These are phyloP conservation scores for Metschnikowia drakensbergensis DNA, from an alignment of 805 yeast genomes.

Conservation along the genomic window DNA sequence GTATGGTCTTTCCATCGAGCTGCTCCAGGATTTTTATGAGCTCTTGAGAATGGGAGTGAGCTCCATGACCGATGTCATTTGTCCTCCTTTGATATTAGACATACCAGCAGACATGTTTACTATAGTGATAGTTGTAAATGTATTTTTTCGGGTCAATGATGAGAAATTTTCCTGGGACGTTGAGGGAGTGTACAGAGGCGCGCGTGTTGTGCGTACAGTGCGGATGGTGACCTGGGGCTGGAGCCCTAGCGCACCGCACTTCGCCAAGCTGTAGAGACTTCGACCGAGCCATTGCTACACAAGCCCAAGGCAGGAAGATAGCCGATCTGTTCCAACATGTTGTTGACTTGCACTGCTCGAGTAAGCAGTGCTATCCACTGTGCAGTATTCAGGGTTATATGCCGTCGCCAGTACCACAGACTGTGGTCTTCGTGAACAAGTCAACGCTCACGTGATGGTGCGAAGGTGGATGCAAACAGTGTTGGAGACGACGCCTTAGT, in stretches of 20 bases:
- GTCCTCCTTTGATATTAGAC: conserved; percentile 5
- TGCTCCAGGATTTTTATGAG: not conserved
- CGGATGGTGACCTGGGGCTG: conserved; percentile 12
- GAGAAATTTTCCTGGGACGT: conserved; percentile 21
- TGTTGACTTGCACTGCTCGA: too few species aligned
- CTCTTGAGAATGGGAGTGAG: too few species aligned
- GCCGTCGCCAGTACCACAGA: too few species aligned
- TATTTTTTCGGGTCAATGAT: conserved; percentile 11
- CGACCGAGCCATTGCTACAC: not conserved
- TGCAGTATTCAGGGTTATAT: too few species aligned
- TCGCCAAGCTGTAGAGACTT: not conserved
- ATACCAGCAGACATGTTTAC: conserved; percentile 24
- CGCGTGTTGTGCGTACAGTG: conserved; percentile 2
- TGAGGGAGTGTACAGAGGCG: conserved; percentile 13
- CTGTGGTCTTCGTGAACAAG: too few species aligned
- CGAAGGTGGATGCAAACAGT: too few species aligned
- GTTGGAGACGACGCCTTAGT: too few species aligned
- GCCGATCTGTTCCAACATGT: too few species aligned
- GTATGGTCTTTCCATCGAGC: too few species aligned
- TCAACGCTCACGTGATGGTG: too few species aligned
- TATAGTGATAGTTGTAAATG: conserved; percentile 13
- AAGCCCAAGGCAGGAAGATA: not conserved
- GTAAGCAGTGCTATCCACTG: too few species aligned
- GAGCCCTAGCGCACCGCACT: conserved; percentile 12
- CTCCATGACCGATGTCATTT: not conserved